phyloP scores from a whole-genome alignment of 2,329 filamentous ascomycete genomes.

The Microdochium paspali region DNA sequence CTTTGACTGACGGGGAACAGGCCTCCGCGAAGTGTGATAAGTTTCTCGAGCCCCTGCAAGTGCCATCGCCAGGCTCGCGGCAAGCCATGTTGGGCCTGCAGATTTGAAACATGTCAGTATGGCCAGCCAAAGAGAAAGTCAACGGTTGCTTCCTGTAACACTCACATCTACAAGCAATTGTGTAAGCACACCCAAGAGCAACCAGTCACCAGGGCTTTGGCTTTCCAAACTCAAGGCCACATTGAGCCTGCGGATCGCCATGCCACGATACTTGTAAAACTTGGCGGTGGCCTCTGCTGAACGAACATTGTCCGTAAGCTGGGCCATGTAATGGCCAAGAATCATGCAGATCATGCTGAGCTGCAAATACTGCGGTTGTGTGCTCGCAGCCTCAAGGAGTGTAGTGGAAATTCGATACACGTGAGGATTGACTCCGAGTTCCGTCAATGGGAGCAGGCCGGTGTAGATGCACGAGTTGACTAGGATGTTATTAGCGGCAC shows the following conservation, averaged over 20 bases:
- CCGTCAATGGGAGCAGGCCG: slow-evolving; percentile 10
- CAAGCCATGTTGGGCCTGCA: slow-evolving; percentile 18
- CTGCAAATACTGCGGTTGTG: slow-evolving; percentile 16
- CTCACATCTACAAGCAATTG: slow-evolving; percentile 22
- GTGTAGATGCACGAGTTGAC: slow-evolving; percentile 19
- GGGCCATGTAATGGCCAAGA: slow-evolving; percentile 19
- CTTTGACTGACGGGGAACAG: slow-evolving; percentile 9
- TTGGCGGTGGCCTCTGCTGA: slow-evolving; percentile 10
- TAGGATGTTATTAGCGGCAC: slow-evolving; percentile 1
- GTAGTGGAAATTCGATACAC: slow-evolving; percentile 15
- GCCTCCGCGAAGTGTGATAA: slow-evolving; percentile 23
- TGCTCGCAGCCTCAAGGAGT: slow-evolving; percentile 7
- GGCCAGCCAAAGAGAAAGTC: background rate
- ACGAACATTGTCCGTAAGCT: slow-evolving; percentile 1
- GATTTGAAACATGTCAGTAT: background rate
- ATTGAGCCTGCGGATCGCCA: slow-evolving; percentile 19
- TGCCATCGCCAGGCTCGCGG: slow-evolving; percentile 23
- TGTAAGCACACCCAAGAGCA: slow-evolving; percentile 21
- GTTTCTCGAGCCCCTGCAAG: slow-evolving; percentile 18
- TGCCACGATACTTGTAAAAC: slow-evolving; percentile 20
- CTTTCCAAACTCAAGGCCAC: no score
- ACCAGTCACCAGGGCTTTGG: no score
- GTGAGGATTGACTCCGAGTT: slow-evolving; percentile 14
- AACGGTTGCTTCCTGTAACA: slow-evolving; percentile 1
- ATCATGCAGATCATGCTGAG: slow-evolving; percentile 20